Evolutionary conservation across 2,329 filamentous ascomycete species (phyloP).

Genomic region (Paraphoma chrysanthemicola): DNA sequence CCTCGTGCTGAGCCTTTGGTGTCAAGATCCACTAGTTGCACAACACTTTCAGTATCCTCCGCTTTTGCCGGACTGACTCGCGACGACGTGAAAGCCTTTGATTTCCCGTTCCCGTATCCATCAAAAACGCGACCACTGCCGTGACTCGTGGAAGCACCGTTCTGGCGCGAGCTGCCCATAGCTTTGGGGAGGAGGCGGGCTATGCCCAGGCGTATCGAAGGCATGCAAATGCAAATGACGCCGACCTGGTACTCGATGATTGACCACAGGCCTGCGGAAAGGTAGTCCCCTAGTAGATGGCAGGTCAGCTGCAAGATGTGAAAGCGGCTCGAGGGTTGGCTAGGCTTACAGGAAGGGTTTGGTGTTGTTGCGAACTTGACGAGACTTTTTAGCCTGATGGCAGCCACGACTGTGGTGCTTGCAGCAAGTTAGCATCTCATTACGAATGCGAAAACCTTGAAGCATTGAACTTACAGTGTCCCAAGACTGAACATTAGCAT

Average conservation of each 20-base stretch:
- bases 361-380: slow-evolving; percentile 50
- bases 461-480: slow-evolving; percentile 35
- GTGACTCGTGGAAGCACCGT: too few relatives aligned
- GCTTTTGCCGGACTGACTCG: too few relatives aligned
- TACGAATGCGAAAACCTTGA: too few relatives aligned
- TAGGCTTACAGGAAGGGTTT: slow-evolving; percentile 40
- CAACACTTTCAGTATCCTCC: too few relatives aligned
- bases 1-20: too few relatives aligned
- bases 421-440: slow-evolving; percentile 26
- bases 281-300: slow-evolving; percentile 8
- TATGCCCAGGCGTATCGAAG: slow-evolving; percentile 44
- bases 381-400: slow-evolving; percentile 50
- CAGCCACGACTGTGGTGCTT: slow-evolving; percentile 52
- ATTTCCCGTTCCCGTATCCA: too few relatives aligned
- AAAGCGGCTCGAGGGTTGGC: not conserved
- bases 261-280: slow-evolving; percentile 41
- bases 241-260: slow-evolving; percentile 50
- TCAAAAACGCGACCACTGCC: too few relatives aligned
- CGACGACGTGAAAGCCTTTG: too few relatives aligned
- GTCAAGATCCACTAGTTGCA: too few relatives aligned
- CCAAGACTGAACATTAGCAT: slow-evolving; percentile 46
- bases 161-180: too few relatives aligned
- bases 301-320: not conserved
- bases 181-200: not conserved
- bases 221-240: slow-evolving; percentile 53